These are phyloP conservation scores for Pyrenochaeta sp. DNA, from an alignment of 2,329 filamentous ascomycete genomes.

Conservation along the genomic window DNA sequence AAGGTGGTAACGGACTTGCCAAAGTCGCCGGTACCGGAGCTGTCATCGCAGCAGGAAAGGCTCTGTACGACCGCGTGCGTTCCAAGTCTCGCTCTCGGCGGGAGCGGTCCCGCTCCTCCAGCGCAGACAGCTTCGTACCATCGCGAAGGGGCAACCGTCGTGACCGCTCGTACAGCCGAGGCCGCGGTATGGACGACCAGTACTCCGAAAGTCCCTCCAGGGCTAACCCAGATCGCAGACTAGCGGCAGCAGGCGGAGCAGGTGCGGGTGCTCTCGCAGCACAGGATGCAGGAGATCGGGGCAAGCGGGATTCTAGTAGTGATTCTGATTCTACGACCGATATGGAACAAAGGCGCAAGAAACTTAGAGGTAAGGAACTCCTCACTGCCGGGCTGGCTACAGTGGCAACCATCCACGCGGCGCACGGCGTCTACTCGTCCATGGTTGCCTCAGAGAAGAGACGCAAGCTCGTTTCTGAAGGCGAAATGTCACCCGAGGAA, in stretches of 20 bases:
- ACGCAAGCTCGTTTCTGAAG: slow-evolving; percentile 66
- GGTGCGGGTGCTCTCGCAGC: slow-evolving; percentile 48
- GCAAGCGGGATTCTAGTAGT: slow-evolving; percentile 32
- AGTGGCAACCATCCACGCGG: slow-evolving; percentile 74
- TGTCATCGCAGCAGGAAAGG: slow-evolving; percentile 60
- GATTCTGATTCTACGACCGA: slow-evolving; percentile 65
- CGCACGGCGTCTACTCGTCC: slow-evolving; percentile 69
- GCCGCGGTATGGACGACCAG: slow-evolving; percentile 56
- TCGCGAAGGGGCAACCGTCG: slow-evolving; percentile 57
- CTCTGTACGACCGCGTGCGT: slow-evolving; percentile 63
- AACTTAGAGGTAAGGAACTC: slow-evolving; percentile 72
- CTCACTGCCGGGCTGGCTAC: slow-evolving; percentile 72
- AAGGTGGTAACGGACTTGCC: slow-evolving; percentile 57
- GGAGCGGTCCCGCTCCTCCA: slow-evolving; percentile 49
- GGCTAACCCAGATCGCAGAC: slow-evolving; percentile 50
- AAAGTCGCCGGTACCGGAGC: slow-evolving; percentile 59
- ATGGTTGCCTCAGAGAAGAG: slow-evolving; percentile 71
- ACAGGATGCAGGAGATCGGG: slow-evolving; percentile 28
- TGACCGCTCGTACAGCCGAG: slow-evolving; percentile 44
- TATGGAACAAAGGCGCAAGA: slow-evolving; percentile 69
- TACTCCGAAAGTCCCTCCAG: slow-evolving; percentile 47
- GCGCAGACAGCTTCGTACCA: slow-evolving; percentile 60
- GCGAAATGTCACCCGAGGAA: slow-evolving; percentile 69
- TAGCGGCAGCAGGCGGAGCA: slow-evolving; percentile 46
- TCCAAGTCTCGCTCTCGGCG: slow-evolving; percentile 61